Base-by-base conservation (phyloP, 768 basidiomycete species). In the Plicaturopsis crispa region DNA sequence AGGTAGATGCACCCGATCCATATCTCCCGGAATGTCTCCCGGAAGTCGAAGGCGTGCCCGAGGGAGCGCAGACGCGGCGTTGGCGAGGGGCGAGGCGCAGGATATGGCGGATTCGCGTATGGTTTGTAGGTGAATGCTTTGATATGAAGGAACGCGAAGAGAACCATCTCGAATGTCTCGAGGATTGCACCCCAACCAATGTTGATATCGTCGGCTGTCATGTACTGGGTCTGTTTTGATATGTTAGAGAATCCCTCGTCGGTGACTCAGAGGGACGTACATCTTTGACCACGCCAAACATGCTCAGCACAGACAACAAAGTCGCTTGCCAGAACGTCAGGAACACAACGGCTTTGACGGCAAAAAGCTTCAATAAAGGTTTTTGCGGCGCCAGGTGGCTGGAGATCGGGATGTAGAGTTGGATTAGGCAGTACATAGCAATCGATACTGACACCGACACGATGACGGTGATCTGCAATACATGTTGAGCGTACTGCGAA, bases 281-380 rank as follows among this genome's bases (percentile, higher is more conserved):
- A 54, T 73, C 70, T 56, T 81, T 82, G 40, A 86, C 69, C 4
- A 82, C 61, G 1, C 72, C 74, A 39, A 80, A 60, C 53, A 72
- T 64, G 26, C 63, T 67, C 10, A 86, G 66, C 12, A 75, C 41
- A 3, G 74, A 71, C 11, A 87, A 64, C 23, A 75, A 61, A 0
- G 71, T 75, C 12, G 76, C 70, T 55, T 86, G 84, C 84, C 84
- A 87, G 53, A 86, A 86, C 5, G 80, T 83, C 13, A 85, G 60
- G 51, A 85, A 84, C 0, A 84, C 80, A 33, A 84, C 80, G 38
- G 80, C 78, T 53, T 87, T 89, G 47, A 86, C 63, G 7, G 82
- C 68, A 47, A 86, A 72, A 6, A 86, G 57, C 53, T 84, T 84
- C 14, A 84, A 56, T 12, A 86, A 49, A 2, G 84, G 84, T 35